Evolutionary conservation across 2,329 filamentous ascomycete species (phyloP).

Genomic region (Xylariaceae sp.): DNA sequence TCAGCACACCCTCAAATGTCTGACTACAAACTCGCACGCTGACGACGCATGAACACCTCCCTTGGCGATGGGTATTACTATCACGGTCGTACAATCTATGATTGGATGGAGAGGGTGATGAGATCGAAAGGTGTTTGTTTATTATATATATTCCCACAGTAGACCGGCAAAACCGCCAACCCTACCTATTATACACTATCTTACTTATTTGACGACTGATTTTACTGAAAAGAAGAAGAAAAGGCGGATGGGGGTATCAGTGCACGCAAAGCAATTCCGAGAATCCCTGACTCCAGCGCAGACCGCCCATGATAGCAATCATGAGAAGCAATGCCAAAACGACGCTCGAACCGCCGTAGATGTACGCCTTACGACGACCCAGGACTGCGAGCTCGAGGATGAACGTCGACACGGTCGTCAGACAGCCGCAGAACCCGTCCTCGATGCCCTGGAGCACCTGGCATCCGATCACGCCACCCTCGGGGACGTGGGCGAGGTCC

Average conservation of each 20-base stretch:
- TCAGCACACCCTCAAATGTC: too few species aligned
- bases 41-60: too few species aligned
- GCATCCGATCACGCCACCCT: constrained; percentile 54
- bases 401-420: constrained; percentile 65
- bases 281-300: constrained; percentile 64
- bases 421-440: constrained; percentile 63
- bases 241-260: constrained; percentile 11
- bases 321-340: constrained; percentile 51
- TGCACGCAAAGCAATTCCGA: constrained; percentile 36
- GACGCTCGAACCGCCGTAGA: constrained; percentile 62
- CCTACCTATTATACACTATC: too few species aligned
- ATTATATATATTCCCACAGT: too few species aligned
- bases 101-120: too few species aligned
- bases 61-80: too few species aligned
- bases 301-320: constrained; percentile 68
- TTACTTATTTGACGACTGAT: too few species aligned
- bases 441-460: constrained; percentile 62
- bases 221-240: too few species aligned
- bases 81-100: too few species aligned
- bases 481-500: constrained; percentile 66
- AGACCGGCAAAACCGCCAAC: too few species aligned
- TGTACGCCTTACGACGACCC: constrained; percentile 51
- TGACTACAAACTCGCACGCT: too few species aligned
- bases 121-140: too few species aligned
- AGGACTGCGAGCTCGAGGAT: constrained; percentile 54